Percentiles rank a stretch among this genome's conserved stretches.
Conservation (phyloP, 768 basidiomycete genomes). For the Guyanaporus albipodus region DNA sequence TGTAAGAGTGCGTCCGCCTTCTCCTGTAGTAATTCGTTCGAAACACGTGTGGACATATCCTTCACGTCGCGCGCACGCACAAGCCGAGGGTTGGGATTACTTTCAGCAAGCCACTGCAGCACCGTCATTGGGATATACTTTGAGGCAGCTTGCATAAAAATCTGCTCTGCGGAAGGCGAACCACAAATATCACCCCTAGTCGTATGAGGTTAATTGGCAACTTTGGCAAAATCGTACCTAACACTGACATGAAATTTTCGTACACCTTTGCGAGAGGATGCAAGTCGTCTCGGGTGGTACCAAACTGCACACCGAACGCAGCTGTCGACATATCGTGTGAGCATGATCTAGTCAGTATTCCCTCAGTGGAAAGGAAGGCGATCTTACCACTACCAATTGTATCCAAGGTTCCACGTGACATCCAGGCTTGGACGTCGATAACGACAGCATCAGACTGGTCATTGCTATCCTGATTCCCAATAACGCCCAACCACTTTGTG, state of each 20-base stretch:
- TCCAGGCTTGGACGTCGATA: slow-evolving; percentile 20
- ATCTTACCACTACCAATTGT: slow-evolving; percentile 42
- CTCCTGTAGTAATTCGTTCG: slow-evolving; percentile 4
- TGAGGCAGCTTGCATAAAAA: slow-evolving; percentile 6
- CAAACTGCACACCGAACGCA: slow-evolving; percentile 40
- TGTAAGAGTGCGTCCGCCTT: slow-evolving; percentile 5
- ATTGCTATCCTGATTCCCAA: not conserved
- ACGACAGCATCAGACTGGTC: slow-evolving; percentile 4
- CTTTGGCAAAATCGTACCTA: too few relatives aligned
- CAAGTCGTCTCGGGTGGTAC: not conserved
- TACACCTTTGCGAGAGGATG: slow-evolving; percentile 9
- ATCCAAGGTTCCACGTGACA: slow-evolving; percentile 44
- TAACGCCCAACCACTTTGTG: slow-evolving; percentile 16
- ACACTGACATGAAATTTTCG: slow-evolving; percentile 6
- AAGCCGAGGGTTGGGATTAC: not conserved
- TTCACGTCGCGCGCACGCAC: not conserved
- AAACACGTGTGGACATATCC: not conserved
- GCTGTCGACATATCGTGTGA: slow-evolving; percentile 19
- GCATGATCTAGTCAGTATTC: not conserved
- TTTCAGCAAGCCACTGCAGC: not conserved
- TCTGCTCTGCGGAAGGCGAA: not conserved
- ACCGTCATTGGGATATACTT: slow-evolving; percentile 2
- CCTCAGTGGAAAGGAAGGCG: not conserved
- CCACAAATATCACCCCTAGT: slow-evolving; percentile 13
- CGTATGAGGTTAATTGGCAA: not conserved